Evolutionary conservation across 202 grass and related monocot genomes (phyloP).

Genomic region (Dendrocalamus latiflorus): DNA sequence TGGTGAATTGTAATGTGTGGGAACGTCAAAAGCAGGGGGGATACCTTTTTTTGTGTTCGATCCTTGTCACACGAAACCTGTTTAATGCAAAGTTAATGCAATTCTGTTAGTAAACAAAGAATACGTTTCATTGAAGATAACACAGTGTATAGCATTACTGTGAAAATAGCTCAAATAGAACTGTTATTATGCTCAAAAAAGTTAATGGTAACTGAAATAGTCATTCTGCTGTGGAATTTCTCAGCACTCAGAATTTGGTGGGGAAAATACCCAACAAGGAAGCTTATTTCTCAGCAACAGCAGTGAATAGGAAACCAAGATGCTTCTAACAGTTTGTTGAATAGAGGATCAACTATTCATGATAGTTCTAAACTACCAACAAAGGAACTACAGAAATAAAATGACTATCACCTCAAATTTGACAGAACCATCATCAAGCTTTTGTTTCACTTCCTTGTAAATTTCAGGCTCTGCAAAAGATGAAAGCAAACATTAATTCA

Average conservation of each 20-base stretch:
- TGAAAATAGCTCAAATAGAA: neutral
- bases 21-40: neutral
- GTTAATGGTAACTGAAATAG: neutral
- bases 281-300: neutral
- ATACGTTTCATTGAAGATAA: neutral
- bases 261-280: neutral
- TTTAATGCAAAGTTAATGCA: slow-evolving; percentile 33
- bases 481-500: slow-evolving; percentile 1
- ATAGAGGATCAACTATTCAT: slow-evolving; percentile 6
- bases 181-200: neutral
- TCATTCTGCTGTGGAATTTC: slow-evolving; percentile 3
- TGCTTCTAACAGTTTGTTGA: neutral
- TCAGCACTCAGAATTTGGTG: slow-evolving; percentile 15
- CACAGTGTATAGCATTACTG: neutral
- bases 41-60: slow-evolving; percentile 72
- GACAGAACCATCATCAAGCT: slow-evolving; percentile 71
- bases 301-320: neutral
- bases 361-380: neutral
- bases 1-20: neutral
- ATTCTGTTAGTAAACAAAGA: neutral
- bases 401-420: slow-evolving; percentile 83
- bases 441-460: slow-evolving; percentile 90
- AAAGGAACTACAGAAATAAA: slow-evolving; percentile 9
- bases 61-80: slow-evolving; percentile 94
- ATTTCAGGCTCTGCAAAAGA: slow-evolving; percentile 72